Evolutionary conservation across 768 basidiomycete genomes (phyloP), one percentile per base, ranked within the genome.

Genomic region (Exsudoporus frostii): DNA sequence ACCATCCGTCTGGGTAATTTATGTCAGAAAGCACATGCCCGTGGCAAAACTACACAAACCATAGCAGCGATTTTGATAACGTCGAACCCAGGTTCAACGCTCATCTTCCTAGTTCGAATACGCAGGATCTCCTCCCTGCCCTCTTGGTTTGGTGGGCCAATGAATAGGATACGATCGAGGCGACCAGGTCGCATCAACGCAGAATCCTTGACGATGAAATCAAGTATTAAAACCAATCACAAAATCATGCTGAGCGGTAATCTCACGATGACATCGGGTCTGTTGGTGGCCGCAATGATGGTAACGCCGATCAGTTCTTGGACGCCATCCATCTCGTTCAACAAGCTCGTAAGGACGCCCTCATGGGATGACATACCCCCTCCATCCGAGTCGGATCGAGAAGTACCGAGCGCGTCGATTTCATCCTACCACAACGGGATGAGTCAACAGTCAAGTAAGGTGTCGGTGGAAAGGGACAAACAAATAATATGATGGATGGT

Each of bases 291-390:
- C 1, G 93, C 97, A 10, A 99, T 82, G 32, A 98, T 83, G 1
- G 92, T 95, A n/a, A 99, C 97, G 0, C 95, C 94, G 17, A 88
- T 76, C 19, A 98, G 76, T 71, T 96, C 93, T 70, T 98, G 92
- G 1, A 98, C 90, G 19, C 97, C 97, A 65, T 98, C 97, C 93
- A 98, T 98, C 67, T 99, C 97, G 65, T 96, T 98, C 51, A 99
- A 68, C 13, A 99, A 76, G 55, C 86, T 96, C 2, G 95, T 95
- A 8, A 99, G 78, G 13, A 98, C 92, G 8, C 97, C 94, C 60
- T 92, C 88, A 60, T 93, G 88, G 0, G 84, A 77, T 0, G 80
- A 78, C 1, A 74, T 71, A 6, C 74, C 69, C 38, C 84, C 84
- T 3, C 73, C 71, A 15, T 83, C 80, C 7, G 65, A 67, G 41